phyloP scores from a whole-genome alignment of 805 yeast genomes.

The Sungouiella thailandica region DNA sequence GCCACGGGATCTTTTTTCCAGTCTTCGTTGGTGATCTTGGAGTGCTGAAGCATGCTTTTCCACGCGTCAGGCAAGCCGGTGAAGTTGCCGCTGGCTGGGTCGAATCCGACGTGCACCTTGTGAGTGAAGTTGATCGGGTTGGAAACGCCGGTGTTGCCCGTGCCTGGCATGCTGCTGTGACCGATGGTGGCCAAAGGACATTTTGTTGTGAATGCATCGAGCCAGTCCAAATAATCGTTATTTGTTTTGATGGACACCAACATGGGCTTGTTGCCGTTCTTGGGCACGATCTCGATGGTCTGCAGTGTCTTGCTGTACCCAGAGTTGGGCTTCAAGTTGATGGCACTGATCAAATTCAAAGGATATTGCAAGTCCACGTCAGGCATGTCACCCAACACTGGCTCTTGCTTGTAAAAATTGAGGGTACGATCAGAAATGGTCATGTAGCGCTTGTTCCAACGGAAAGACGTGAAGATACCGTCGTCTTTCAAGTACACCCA shows the following conservation, averaged over 20 bases:
- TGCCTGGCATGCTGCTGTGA: constrained; percentile 14
- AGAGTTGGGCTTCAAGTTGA: constrained; percentile 56
- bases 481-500: constrained; percentile 94
- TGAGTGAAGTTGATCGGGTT: constrained; percentile 94
- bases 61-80: constrained; percentile 56
- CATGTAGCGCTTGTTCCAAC: constrained; percentile 89
- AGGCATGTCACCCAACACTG: constrained; percentile 28
- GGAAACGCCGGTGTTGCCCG: constrained; percentile 56
- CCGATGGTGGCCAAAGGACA: constrained; percentile 55
- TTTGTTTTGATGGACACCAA: constrained; percentile 73
- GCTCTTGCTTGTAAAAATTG: constrained; percentile 70
- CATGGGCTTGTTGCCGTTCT: constrained; percentile 52
- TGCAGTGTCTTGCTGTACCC: constrained; percentile 40
- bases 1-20: constrained; percentile 62
- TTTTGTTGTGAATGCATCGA: constrained; percentile 77
- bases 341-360: constrained; percentile 30
- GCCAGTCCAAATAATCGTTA: constrained; percentile 81
- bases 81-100: constrained; percentile 63
- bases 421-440: constrained; percentile 71
- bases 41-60: constrained; percentile 51
- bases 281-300: constrained; percentile 73
- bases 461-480: constrained; percentile 71
- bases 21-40: constrained; percentile 58
- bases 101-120: constrained; percentile 84
- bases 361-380: constrained; percentile 41